Evolutionary conservation across 768 basidiomycete genomes (phyloP).

Genomic region (Agrocybe pediades): DNA sequence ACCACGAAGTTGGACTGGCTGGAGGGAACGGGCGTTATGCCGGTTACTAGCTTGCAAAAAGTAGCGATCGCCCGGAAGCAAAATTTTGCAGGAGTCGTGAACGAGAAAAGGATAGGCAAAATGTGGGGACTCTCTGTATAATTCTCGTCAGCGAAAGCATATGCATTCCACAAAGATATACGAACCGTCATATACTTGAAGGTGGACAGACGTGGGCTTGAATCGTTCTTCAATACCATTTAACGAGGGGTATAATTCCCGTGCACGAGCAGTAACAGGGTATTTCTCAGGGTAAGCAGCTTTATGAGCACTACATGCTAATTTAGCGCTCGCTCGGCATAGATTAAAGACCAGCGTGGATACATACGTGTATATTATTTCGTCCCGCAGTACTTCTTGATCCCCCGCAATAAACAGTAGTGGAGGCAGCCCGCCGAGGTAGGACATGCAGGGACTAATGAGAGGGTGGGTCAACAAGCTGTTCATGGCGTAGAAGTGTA

Average conservation of each 20-base stretch:
- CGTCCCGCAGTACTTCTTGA: constrained; percentile 90
- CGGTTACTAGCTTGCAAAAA: constrained; percentile 69
- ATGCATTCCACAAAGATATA: constrained; percentile 23
- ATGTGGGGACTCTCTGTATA: constrained; percentile 68
- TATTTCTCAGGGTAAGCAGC: constrained; percentile 83
- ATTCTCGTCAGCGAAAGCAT: constrained; percentile 18
- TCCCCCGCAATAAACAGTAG: constrained; percentile 84
- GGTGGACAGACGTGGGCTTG: constrained; percentile 76
- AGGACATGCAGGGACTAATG: constrained; percentile 77
- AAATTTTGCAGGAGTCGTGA: constrained; percentile 78
- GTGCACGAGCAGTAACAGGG: constrained; percentile 44
- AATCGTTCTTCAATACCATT: constrained; percentile 52
- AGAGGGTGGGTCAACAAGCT: constrained; percentile 76
- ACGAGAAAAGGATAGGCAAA: constrained; percentile 72
- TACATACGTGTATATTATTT: constrained; percentile 82
- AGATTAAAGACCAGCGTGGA: neutral
- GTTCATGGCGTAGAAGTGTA: constrained; percentile 89
- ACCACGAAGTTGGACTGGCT: constrained; percentile 8
- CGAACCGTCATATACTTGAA: constrained; percentile 96
- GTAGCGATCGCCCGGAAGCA: constrained; percentile 78
- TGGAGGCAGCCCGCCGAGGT: constrained; percentile 91
- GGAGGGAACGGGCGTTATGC: constrained; percentile 24
- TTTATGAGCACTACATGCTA: constrained; percentile 71
- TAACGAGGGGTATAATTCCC: constrained; percentile 57
- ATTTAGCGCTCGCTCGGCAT: constrained; percentile 4